Percentiles rank a stretch among this genome's conserved stretches.
These are phyloP conservation scores for Myxozyma kluyveri DNA, from an alignment of 805 yeast species.

Conservation along the genomic window DNA sequence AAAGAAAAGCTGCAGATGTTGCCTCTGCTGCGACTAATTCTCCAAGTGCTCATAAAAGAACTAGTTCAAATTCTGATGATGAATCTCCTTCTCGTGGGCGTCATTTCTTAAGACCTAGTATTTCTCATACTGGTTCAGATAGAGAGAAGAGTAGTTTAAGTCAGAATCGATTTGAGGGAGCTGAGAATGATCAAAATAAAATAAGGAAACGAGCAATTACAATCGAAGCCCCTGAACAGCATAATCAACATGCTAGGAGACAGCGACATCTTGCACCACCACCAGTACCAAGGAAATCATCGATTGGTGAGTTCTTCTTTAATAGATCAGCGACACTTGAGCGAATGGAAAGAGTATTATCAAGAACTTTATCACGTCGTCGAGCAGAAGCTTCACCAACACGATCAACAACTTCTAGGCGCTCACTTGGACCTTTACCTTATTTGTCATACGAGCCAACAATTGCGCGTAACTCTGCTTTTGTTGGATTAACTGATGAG, in stretches of 20 bases:
- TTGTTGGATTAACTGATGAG: conserved; percentile 71
- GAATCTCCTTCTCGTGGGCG: background rate
- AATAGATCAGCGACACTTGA: conserved; percentile 18
- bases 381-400: conserved; percentile 23
- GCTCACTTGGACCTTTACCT: conserved; percentile 49
- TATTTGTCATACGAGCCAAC: conserved; percentile 90
- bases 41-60: background rate
- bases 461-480: conserved; percentile 88
- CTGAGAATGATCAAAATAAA: background rate
- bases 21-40: no score
- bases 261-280: background rate
- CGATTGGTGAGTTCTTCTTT: conserved; percentile 12
- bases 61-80: background rate
- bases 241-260: background rate
- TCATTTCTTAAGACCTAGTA: background rate
- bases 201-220: conserved; percentile 50
- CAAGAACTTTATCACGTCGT: conserved; percentile 18
- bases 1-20: background rate
- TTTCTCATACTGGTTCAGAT: background rate
- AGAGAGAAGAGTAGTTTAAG: background rate
- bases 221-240: conserved; percentile 40
- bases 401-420: conserved; percentile 20
- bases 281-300: background rate
- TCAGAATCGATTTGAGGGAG: background rate
- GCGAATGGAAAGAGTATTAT: conserved; percentile 17